Percentiles rank a stretch among this genome's conserved stretches.
Evolutionary conservation across 257 asterid species (phyloP).

Genomic region (Nicotiana tabacum): DNA sequence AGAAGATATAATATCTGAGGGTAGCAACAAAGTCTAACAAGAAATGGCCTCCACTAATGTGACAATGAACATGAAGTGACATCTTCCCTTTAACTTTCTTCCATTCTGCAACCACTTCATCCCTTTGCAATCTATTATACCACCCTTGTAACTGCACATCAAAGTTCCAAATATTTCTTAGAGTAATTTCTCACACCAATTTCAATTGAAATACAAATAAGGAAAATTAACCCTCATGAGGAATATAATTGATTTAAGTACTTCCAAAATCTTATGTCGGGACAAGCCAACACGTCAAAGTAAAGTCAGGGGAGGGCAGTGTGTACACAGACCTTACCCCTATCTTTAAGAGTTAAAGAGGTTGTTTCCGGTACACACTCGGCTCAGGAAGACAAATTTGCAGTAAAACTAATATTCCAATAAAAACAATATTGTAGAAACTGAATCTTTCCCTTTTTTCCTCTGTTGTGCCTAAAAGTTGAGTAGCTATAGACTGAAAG

Average conservation of each 20-base stretch:
- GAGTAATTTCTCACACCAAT: neutral
- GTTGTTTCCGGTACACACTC: too few species aligned
- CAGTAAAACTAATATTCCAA: too few species aligned
- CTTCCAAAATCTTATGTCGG: neutral
- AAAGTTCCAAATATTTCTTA: neutral
- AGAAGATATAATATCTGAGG: constrained; percentile 73
- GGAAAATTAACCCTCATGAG: neutral
- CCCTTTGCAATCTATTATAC: constrained; percentile 81
- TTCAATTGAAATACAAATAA: neutral
- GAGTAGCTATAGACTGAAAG: neutral
- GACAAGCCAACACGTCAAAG: neutral
- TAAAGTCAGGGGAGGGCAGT: neutral
- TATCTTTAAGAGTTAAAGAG: too few species aligned
- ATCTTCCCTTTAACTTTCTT: constrained; percentile 72
- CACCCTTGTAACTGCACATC: constrained; percentile 80
- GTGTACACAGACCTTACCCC: too few species aligned
- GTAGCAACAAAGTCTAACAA: constrained; percentile 56
- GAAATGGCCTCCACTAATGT: constrained; percentile 90
- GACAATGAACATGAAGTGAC: constrained; percentile 95
- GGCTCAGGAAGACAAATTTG: too few species aligned
- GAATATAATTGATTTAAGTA: neutral
- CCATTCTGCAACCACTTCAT: constrained; percentile 96
- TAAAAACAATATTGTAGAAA: neutral
- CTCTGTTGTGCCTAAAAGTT: neutral
- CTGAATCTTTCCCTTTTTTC: neutral